These are phyloP conservation scores for Taphrina wiesneri DNA, from an alignment of 1,139 yeast genomes.

Conservation along the genomic window DNA sequence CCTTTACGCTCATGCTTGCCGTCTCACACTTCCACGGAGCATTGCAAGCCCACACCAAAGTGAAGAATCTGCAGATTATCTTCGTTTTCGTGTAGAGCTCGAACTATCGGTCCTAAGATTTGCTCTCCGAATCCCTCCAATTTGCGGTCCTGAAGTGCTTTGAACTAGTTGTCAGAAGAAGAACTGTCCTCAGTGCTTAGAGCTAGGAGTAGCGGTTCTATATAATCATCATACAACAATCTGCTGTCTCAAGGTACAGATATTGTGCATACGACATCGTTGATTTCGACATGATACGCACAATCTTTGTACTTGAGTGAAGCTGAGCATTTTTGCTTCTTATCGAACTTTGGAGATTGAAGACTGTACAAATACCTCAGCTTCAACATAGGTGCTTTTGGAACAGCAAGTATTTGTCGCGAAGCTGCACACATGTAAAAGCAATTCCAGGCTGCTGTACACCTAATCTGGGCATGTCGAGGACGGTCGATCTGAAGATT, in stretches of 20 bases:
- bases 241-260: not conserved
- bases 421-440: too few species aligned
- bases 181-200: conserved; percentile 22
- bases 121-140: too few species aligned
- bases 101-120: too few species aligned
- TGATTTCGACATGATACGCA: not conserved
- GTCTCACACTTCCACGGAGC: not conserved
- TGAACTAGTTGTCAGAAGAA: conserved; percentile 16
- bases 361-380: too few species aligned
- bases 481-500: not conserved
- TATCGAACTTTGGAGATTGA: too few species aligned
- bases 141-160: too few species aligned
- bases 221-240: conserved; percentile 10
- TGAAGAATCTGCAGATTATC: not conserved
- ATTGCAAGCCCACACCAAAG: not conserved
- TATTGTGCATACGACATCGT: not conserved
- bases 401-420: too few species aligned
- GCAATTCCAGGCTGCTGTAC: too few species aligned
- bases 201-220: conserved; percentile 32
- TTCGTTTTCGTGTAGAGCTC: not conserved
- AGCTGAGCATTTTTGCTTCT: not conserved
- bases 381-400: not conserved
- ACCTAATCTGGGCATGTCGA: too few species aligned
- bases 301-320: not conserved
- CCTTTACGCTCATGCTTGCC: not conserved